phyloP scores from a whole-genome alignment of 2,329 filamentous ascomycete species.

The Alternaria atra region DNA sequence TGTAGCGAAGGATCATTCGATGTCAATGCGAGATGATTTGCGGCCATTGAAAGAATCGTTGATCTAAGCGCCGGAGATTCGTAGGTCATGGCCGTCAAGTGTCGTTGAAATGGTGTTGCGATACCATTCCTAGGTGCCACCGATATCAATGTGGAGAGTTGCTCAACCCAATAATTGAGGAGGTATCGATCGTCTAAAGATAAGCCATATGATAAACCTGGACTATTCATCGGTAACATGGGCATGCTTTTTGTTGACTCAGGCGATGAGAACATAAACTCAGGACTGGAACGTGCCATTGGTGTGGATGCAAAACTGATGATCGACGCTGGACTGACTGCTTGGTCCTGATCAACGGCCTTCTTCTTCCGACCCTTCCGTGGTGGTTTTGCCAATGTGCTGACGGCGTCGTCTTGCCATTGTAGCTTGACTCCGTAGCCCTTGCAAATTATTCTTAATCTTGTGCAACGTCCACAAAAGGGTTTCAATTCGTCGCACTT shows the following conservation, averaged over 20 bases:
- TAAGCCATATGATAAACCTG: constrained; percentile 21
- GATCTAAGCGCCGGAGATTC: constrained; percentile 38
- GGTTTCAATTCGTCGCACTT: constrained; percentile 47
- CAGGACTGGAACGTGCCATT: constrained; percentile 6
- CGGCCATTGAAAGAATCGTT: constrained; percentile 45
- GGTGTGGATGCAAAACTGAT: constrained; percentile 26
- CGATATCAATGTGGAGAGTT: constrained; percentile 38
- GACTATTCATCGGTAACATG: constrained; percentile 11
- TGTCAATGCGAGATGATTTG: constrained; percentile 38
- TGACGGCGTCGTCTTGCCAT: constrained; percentile 34
- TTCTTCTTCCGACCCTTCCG: constrained; percentile 29
- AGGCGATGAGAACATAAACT: constrained; percentile 14
- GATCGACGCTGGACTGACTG: constrained; percentile 25
- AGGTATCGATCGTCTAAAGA: constrained; percentile 33
- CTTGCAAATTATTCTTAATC: constrained; percentile 42
- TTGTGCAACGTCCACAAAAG: constrained; percentile 36
- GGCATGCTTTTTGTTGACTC: constrained; percentile 16
- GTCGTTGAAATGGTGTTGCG: constrained; percentile 36
- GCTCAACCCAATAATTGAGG: constrained; percentile 40
- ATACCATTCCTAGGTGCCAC: constrained; percentile 31
- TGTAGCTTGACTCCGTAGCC: constrained; percentile 43
- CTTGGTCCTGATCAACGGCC: constrained; percentile 5
- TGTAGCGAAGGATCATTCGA: constrained; percentile 30
- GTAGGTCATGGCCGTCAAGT: constrained; percentile 40
- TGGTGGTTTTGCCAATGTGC: constrained; percentile 22